Percentiles rank a stretch among this genome's conserved stretches.
Conservation (phyloP, 495 filamentous ascomycete genomes). For the Aspergillus diversus region DNA sequence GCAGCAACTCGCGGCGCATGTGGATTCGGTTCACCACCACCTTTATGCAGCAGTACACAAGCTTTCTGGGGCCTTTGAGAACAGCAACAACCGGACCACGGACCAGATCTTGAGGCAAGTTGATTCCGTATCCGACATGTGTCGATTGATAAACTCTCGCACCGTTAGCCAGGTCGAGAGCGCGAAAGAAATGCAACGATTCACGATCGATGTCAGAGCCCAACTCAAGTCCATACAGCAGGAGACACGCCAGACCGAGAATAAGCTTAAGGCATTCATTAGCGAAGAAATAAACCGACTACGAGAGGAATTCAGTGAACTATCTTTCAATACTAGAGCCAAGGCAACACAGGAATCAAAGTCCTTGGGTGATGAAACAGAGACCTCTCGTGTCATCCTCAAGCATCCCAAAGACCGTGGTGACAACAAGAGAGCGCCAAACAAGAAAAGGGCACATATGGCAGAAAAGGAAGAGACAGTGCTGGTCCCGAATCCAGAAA, state of each 20-base stretch:
- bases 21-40: conserved; percentile 29
- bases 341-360: not conserved
- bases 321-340: not conserved
- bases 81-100: conserved; percentile 26
- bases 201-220: conserved; percentile 15
- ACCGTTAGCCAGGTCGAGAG: conserved; percentile 18
- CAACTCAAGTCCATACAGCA: conserved; percentile 18
- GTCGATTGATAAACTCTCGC: conserved; percentile 18
- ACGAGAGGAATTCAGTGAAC: conserved; percentile 14
- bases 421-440: conserved; percentile 4
- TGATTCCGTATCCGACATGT: conserved; percentile 22
- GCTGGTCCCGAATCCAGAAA: not conserved
- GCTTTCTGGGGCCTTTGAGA: conserved; percentile 21
- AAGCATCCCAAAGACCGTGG: not conserved
- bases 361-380: not conserved
- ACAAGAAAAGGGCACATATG: conserved; percentile 13
- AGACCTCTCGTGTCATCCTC: not conserved
- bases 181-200: conserved; percentile 15
- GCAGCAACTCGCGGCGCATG: conserved; percentile 25
- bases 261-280: conserved; percentile 16
- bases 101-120: conserved; percentile 28
- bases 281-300: conserved; percentile 22
- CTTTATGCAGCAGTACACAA: conserved; percentile 17
- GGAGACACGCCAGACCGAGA: conserved; percentile 19
- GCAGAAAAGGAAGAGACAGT: conserved; percentile 3